These are phyloP conservation scores for Plasmodium chabaudi DNA, from an alignment of 169 alveolate genomes.

Conservation along the genomic window DNA sequence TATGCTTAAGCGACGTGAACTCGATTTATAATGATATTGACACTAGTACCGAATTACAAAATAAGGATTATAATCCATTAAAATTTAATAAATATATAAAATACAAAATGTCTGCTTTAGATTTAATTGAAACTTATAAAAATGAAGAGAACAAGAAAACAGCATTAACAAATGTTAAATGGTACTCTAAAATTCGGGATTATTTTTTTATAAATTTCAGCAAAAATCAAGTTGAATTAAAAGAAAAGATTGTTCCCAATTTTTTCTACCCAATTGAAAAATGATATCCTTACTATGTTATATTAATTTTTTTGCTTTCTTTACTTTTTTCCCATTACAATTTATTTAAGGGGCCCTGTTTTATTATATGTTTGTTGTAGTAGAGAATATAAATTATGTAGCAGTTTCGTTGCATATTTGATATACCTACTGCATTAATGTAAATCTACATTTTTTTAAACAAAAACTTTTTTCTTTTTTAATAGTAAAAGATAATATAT, in stretches of 20 bases:
- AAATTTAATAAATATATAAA: slow-evolving; percentile 48
- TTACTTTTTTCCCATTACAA: not conserved
- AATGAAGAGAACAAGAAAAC: slow-evolving; percentile 69
- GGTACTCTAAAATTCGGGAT: slow-evolving; percentile 74
- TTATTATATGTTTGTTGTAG: no score
- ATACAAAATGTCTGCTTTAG: slow-evolving; percentile 64
- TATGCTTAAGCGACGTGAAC: slow-evolving; percentile 57
- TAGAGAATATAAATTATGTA: no score
- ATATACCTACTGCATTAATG: no score
- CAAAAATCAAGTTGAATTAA: slow-evolving; percentile 67
- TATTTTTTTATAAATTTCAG: slow-evolving; percentile 64
- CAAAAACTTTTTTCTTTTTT: no score
- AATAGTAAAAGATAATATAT: no score
- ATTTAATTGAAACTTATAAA: slow-evolving; percentile 65
- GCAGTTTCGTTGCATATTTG: no score
- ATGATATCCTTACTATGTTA: not conserved
- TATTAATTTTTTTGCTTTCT: not conserved
- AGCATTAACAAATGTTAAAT: slow-evolving; percentile 71
- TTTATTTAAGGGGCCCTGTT: no score
- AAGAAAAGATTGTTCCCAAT: slow-evolving; percentile 59
- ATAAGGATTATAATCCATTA: slow-evolving; percentile 71
- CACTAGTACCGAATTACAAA: slow-evolving; percentile 31
- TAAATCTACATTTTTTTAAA: no score
- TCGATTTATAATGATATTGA: slow-evolving; percentile 71
- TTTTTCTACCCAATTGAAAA: slow-evolving; percentile 72